These are phyloP conservation scores for Pouteria glomerata DNA, from an alignment of 148 eudicot genomes.

Conservation along the genomic window DNA sequence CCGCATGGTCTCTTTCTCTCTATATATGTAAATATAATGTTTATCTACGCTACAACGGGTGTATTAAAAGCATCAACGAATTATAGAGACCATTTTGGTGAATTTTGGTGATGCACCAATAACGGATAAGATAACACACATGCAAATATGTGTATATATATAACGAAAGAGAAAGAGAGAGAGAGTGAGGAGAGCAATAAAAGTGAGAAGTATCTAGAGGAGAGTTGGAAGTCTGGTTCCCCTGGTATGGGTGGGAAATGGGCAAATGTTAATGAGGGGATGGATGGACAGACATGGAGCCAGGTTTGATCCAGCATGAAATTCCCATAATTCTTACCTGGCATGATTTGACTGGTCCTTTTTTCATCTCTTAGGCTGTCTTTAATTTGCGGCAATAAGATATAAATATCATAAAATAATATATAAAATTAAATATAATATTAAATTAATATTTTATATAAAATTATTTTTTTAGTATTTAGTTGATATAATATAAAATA, in stretches of 20 bases:
- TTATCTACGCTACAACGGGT: too few species aligned
- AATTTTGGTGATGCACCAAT: conserved; percentile 3
- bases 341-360: conserved; percentile 21
- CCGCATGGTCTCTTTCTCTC: too few species aligned
- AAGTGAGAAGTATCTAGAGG: neutral
- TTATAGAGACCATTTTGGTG: conserved; percentile 11
- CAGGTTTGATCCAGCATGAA: conserved; percentile 10
- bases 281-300: conserved; percentile 21
- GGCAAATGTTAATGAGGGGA: conserved; percentile 22
- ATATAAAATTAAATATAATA: too few species aligned
- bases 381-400: conserved; percentile 4
- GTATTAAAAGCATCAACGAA: neutral
- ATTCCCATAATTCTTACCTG: conserved; percentile 7
- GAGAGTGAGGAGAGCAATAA: neutral
- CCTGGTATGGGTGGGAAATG: conserved; percentile 14
- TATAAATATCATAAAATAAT: too few species aligned
- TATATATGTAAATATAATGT: too few species aligned
- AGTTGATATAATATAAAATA: too few species aligned
- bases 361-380: conserved; percentile 10
- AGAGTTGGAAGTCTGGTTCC: conserved; percentile 8
- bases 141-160: too few species aligned
- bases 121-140: conserved; percentile 11
- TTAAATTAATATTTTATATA: too few species aligned
- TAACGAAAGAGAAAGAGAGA: too few species aligned
- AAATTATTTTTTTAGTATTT: too few species aligned